These are phyloP conservation scores for Russula lepida DNA, from an alignment of 768 basidiomycete species.

Conservation along the genomic window DNA sequence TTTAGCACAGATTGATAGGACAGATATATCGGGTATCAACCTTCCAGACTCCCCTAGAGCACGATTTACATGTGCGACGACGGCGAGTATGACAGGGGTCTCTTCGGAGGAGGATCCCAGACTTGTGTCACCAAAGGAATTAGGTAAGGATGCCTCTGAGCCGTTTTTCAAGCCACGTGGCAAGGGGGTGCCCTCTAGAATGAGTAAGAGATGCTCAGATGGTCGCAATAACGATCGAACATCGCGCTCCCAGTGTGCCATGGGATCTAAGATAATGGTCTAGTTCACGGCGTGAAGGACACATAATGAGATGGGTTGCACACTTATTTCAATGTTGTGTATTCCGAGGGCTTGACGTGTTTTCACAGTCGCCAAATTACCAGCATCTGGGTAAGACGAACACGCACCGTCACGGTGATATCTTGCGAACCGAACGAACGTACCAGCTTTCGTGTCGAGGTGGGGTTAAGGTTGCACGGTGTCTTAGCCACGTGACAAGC, in stretches of 20 bases:
- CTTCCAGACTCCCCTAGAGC: conserved; percentile 4
- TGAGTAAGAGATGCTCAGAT: conserved; percentile 1
- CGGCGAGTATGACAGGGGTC: neutral
- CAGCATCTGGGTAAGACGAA: neutral
- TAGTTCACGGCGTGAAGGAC: neutral
- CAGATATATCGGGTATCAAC: neutral
- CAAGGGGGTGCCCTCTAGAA: conserved; percentile 1
- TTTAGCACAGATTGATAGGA: neutral
- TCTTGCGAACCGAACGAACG: no score
- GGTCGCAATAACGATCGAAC: conserved; percentile 12
- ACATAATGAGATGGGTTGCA: neutral
- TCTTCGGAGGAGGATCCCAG: neutral
- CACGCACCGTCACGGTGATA: no score
- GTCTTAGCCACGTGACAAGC: no score
- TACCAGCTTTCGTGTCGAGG: no score
- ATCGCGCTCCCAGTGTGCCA: conserved; percentile 9
- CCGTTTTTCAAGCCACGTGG: neutral
- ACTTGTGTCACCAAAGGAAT: neutral
- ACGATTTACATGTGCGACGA: neutral
- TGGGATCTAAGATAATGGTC: neutral
- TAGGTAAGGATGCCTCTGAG: neutral
- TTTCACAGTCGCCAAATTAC: neutral
- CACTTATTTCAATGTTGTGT: neutral
- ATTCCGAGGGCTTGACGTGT: neutral
- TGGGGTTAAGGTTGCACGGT: no score